Conservation (phyloP, 495 filamentous ascomycete species). For the Letharia columbiana region DNA sequence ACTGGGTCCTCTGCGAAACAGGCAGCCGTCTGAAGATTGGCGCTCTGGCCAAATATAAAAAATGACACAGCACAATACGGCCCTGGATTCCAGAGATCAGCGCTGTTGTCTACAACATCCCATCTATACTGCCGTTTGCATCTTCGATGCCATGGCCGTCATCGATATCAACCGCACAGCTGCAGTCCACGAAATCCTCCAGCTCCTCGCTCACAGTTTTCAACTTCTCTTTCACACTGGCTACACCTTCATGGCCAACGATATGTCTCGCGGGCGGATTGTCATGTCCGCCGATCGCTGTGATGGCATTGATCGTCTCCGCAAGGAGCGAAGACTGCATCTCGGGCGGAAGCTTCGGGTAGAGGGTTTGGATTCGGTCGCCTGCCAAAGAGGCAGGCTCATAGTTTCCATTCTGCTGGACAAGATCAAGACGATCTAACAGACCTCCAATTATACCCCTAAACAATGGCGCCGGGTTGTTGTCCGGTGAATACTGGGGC, state of each 20-base stretch:
- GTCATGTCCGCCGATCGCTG: constrained; percentile 86
- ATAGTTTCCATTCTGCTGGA: constrained; percentile 31
- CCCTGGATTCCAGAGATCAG: background rate
- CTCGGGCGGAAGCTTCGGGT: constrained; percentile 57
- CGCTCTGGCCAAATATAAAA: background rate
- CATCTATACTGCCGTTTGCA: constrained; percentile 9
- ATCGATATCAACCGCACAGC: constrained; percentile 71
- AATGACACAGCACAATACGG: background rate
- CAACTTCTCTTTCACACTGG: constrained; percentile 87
- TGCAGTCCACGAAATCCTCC: constrained; percentile 90
- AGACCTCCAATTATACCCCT: constrained; percentile 73
- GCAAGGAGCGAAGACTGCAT: constrained; percentile 62
- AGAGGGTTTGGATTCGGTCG: constrained; percentile 57
- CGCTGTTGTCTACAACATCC: background rate
- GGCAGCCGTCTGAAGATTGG: background rate
- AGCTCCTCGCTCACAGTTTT: constrained; percentile 94
- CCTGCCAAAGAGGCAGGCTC: constrained; percentile 24
- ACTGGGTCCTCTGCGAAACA: background rate
- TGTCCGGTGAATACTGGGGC: constrained; percentile 60
- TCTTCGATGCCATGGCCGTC: constrained; percentile 29
- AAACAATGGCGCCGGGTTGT: constrained; percentile 70
- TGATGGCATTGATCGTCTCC: constrained; percentile 87
- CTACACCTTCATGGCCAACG: constrained; percentile 82
- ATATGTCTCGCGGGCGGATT: constrained; percentile 93
- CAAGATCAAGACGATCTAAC: constrained; percentile 43